A percentile compares a stretch with the other conserved stretches of the same genome.
Conservation (phyloP, 129 eudicot genomes). For the Tagetes erecta region DNA sequence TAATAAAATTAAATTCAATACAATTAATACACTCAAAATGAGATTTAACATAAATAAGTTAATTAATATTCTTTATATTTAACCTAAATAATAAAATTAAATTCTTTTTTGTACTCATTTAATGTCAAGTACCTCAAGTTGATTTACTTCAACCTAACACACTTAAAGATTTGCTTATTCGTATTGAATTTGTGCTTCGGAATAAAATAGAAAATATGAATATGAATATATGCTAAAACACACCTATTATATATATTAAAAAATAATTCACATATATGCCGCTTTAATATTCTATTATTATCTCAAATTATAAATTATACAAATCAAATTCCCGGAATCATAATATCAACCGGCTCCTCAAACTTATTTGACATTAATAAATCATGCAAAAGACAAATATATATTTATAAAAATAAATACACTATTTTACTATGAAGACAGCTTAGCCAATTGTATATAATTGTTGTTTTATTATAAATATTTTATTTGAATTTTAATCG, state of each 20-base stretch:
- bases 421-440: background rate
- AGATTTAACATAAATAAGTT: background rate
- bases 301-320: constrained; percentile 22
- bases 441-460: background rate
- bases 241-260: constrained; percentile 19
- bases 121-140: constrained; percentile 15
- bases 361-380: constrained; percentile 22
- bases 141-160: constrained; percentile 30
- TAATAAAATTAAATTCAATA: background rate
- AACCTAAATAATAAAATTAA: background rate
- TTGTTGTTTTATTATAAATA: background rate
- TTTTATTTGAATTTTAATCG: constrained; percentile 29
- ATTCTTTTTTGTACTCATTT: background rate
- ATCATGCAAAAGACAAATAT: constrained; percentile 26
- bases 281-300: constrained; percentile 32
- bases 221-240: constrained; percentile 42
- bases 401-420: background rate
- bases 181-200: constrained; percentile 36
- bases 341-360: constrained; percentile 22
- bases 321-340: constrained; percentile 20
- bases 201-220: constrained; percentile 36
- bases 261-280: constrained; percentile 20
- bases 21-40: background rate
- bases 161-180: constrained; percentile 35
- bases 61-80: background rate